Conservation (phyloP, 2,329 filamentous ascomycete genomes). For the Daldinia sp. region DNA sequence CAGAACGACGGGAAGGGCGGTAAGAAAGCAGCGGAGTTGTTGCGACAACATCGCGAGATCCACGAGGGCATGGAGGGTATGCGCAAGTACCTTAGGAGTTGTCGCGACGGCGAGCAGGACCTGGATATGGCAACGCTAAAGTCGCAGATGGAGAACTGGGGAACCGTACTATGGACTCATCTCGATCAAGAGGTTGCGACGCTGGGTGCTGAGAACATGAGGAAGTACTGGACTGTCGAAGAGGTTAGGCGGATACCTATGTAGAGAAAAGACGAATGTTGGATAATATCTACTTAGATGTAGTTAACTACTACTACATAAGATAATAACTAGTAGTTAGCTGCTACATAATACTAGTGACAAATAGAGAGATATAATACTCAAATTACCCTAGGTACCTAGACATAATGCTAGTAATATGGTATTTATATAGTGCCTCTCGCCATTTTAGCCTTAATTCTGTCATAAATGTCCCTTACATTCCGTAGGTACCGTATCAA, state of each 20-base stretch:
- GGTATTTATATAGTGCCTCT: neutral
- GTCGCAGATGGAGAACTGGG: conserved; percentile 81
- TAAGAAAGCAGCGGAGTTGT: conserved; percentile 67
- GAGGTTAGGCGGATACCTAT: conserved; percentile 80
- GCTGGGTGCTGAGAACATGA: conserved; percentile 88
- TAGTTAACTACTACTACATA: neutral
- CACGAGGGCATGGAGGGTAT: conserved; percentile 79
- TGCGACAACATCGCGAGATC: conserved; percentile 82
- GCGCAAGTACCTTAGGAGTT: conserved; percentile 73
- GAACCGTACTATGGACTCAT: conserved; percentile 82
- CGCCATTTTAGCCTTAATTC: conserved; percentile 5
- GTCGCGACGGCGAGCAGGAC: conserved; percentile 71
- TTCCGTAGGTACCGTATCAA: neutral
- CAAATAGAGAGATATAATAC: no score
- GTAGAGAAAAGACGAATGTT: conserved; percentile 55
- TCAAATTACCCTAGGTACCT: no score
- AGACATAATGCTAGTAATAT: neutral
- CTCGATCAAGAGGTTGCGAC: conserved; percentile 85
- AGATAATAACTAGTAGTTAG: neutral
- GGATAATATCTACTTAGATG: neutral
- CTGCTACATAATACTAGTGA: no score
- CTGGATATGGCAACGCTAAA: conserved; percentile 71
- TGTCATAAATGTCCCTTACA: neutral
- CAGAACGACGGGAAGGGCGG: conserved; percentile 51
- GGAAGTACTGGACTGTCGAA: conserved; percentile 80